These are phyloP conservation scores for Babesia bovis DNA, from an alignment of 169 alveolate species.

Conservation along the genomic window DNA sequence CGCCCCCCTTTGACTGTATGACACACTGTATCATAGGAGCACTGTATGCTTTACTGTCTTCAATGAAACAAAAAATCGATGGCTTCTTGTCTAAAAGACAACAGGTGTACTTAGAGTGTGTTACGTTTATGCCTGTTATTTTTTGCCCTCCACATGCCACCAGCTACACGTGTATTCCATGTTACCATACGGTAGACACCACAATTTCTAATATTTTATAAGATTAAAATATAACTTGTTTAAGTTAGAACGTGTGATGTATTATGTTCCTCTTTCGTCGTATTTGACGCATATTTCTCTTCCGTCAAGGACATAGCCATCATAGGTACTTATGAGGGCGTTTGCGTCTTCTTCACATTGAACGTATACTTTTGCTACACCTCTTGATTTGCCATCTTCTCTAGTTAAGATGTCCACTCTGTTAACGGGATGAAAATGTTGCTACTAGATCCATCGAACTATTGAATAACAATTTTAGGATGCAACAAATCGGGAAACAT, in stretches of 20 bases:
- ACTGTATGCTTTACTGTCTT: too few species aligned
- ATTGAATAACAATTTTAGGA: too few species aligned
- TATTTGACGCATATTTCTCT: conserved; percentile 52
- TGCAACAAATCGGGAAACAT: too few species aligned
- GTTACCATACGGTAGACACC: not conserved
- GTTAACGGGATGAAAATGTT: not conserved
- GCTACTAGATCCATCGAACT: not conserved
- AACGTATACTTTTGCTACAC: conserved; percentile 61
- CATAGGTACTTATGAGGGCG: conserved; percentile 45
- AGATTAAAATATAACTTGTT: not conserved
- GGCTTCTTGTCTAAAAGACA: too few species aligned
- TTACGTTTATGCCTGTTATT: not conserved
- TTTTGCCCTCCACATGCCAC: not conserved
- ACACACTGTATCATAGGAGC: too few species aligned
- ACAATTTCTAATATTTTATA: too few species aligned
- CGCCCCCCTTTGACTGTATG: too few species aligned
- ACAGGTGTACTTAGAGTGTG: not conserved
- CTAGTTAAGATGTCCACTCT: conserved; percentile 66
- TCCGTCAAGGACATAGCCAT: conserved; percentile 63
- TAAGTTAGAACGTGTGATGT: not conserved
- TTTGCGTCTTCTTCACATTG: conserved; percentile 54
- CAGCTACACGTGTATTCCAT: not conserved
- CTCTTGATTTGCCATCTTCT: conserved; percentile 67
- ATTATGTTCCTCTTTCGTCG: not conserved
- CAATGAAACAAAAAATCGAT: too few species aligned